Evolutionary conservation across 176 grass and related monocot species (phyloP), one percentile per base, ranked within the genome.

Genomic region (Neostapfia colusana): DNA sequence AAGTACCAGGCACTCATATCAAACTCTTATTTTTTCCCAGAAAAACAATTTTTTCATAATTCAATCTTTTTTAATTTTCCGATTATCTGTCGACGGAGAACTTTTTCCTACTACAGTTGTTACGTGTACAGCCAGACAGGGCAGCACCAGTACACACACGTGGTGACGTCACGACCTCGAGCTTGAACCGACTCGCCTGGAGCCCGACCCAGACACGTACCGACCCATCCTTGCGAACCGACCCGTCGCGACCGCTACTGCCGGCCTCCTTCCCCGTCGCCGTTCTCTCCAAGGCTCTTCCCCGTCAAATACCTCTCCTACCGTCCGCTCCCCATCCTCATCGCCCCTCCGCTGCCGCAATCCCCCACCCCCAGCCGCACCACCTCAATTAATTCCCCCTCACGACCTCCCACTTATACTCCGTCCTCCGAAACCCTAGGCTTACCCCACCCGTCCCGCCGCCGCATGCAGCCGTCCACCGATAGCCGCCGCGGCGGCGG

Each of bases 221-320:
- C n/a, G n/a, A n/a, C n/a, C n/a, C n/a, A n/a, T n/a, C n/a, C n/a
- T n/a, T n/a, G n/a, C n/a, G n/a, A n/a, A n/a, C n/a, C n/a, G n/a
- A n/a, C n/a, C n/a, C n/a, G n/a, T n/a, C n/a, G n/a, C n/a, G n/a
- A n/a, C n/a, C n/a, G n/a, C n/a, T n/a, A 65, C 25, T 18, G 36
- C 74, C 25, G 8, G 18, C 10, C 17, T 26, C 65, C 41, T 49
- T 15, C 42, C n/a, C 4, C 41, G 5, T 49, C 70, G 53, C 73
- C 73, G 56, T 83, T 51, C 23, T 81, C 90, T 68, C 90, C 90
- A 92, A 89, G 90, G 86, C 69, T 92, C 69, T 75, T 62, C 46
- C 53, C 18, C 62, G 23, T 80, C 76, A 67, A 83, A 89, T 86
- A 72, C 82, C 70, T 24, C 24, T 61, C 67, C 38, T 11, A 37